Base-by-base conservation (phyloP, 345 rosid genomes). In the Stellera chamaejasme region DNA sequence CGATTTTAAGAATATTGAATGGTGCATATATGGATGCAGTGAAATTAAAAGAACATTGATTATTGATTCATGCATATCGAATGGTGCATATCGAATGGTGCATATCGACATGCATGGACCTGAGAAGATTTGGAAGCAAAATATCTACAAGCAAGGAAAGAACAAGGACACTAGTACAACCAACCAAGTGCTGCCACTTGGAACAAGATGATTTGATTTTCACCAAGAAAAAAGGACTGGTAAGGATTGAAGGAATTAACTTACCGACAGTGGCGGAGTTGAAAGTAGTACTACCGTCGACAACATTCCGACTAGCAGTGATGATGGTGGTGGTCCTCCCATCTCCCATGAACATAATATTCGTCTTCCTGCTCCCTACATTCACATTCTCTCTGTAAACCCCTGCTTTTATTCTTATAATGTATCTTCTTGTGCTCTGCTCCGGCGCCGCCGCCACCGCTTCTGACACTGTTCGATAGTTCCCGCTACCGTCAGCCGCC, bases 231-330 rank as follows among this genome's bases (percentile, higher is more conserved):
- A 15, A 32, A 41, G 2, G 15, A 19, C 23, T 19, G 23, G 23
- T 19, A 19, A 19, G 0, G 43, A 15, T 48, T 13, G 27, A 52
- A 19, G 10, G 7, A 25, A 12, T 3, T 48, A 2, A 48, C 90
- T 74, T 65, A 91, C 96, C 95, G 19, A 92, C 92, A 6, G 96
- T 92, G 19, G 98, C 88, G 0, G 98, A 88, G 43, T 79, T 54
- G 69, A 88, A 92, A 43, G 98, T 88, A 46, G 96, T 88, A 79
- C 90, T 82, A 1, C 98, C 98, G 57, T 92, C 96, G 13, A 75
- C 85, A 6, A 88, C 92, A 14, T 85, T 88, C 62, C 82, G 70
- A 39, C 73, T 83, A 14, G 58, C 98, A 48, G 93, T 85, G 54
- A 92, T 83, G 47, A 88, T 78, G 41, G 98, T 88, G 16, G 63